Conservation (phyloP, 345 rosid species). For the Gossypium longicalyx region DNA sequence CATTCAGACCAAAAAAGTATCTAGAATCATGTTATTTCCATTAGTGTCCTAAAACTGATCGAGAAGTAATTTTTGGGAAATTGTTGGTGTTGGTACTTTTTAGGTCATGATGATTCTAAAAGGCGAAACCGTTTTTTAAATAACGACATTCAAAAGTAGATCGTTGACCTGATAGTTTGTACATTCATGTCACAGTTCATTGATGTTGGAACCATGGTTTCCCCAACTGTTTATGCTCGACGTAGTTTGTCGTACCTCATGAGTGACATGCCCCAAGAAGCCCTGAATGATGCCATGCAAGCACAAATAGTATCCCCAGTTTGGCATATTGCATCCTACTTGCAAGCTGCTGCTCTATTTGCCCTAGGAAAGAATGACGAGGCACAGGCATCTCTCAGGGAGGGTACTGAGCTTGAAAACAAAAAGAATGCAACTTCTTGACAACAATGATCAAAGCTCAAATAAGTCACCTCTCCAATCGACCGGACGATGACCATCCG, state of each 20-base stretch:
- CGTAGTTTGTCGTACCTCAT: slow-evolving; percentile 75
- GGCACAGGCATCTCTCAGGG: slow-evolving; percentile 65
- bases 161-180: not conserved
- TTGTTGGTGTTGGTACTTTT: not conserved
- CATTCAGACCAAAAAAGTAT: not conserved
- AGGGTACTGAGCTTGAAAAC: slow-evolving; percentile 63
- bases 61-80: not conserved
- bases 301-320: slow-evolving; percentile 77
- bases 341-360: slow-evolving; percentile 66
- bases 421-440: slow-evolving; percentile 30
- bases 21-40: not conserved
- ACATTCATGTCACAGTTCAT: slow-evolving; percentile 49
- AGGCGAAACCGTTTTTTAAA: not conserved
- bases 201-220: slow-evolving; percentile 76
- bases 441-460: not conserved
- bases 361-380: slow-evolving; percentile 69
- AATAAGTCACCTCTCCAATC: not conserved
- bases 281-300: slow-evolving; percentile 73
- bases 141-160: not conserved
- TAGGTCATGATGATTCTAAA: not conserved
- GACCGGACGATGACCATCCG: slow-evolving; percentile 14
- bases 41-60: not conserved
- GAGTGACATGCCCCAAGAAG: slow-evolving; percentile 77
- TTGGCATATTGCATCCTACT: slow-evolving; percentile 84
- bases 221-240: slow-evolving; percentile 79